A percentile compares a stretch with the other conserved stretches of the same genome.
These are phyloP conservation scores for sorghum (Sorghum bicolor) DNA, from an alignment of 176 grass and related monocot genomes.

Conservation along the genomic window Sorghum_bicolor_NCBIv3 NC_012873.2:2742501-2743000, in stretches of 20 bases:
- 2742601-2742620: neutral
- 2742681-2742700: slow-evolving; percentile 21
- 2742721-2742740: neutral
- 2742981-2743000: neutral
- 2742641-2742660: neutral
- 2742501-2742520: neutral
- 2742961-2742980: neutral
- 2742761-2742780: neutral
- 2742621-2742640: neutral
- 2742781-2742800: neutral
- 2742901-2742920: too few relatives aligned
- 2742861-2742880: neutral
- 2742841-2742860: neutral
- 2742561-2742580: slow-evolving; percentile 20
- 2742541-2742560: neutral
- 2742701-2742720: neutral
- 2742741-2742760: slow-evolving; percentile 19
- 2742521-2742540: neutral
- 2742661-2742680: neutral
- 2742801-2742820: neutral
- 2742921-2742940: neutral
- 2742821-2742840: neutral
- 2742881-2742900: neutral
- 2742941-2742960: neutral
- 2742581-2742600: neutral